phyloP scores from a whole-genome alignment of 257 asterid species.

The Ajuga chamaepitys region DNA sequence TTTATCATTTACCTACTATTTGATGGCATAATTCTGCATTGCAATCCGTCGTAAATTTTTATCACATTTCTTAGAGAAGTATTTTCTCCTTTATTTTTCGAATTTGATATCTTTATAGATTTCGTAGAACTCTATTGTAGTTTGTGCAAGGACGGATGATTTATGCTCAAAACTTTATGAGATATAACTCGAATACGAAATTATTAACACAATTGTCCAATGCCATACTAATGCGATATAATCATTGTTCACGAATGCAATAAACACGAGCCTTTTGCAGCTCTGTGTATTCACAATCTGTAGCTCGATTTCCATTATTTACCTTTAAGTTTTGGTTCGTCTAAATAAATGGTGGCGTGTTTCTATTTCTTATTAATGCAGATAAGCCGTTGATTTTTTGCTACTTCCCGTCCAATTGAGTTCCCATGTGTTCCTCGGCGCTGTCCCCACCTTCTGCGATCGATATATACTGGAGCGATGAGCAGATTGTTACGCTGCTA shows the following conservation, averaged over 20 bases:
- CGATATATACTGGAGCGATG: slow-evolving; percentile 28
- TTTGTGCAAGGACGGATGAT: neutral
- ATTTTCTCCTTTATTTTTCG: neutral
- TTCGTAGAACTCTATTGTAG: neutral
- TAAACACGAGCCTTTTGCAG: neutral
- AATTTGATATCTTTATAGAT: neutral
- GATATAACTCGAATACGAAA: neutral
- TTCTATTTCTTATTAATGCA: slow-evolving; percentile 7
- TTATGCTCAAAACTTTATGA: neutral
- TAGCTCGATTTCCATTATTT: neutral
- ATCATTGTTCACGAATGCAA: neutral
- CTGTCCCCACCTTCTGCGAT: slow-evolving; percentile 19
- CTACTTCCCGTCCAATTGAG: slow-evolving; percentile 4
- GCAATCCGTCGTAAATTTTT: neutral
- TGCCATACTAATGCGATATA: neutral
- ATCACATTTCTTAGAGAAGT: neutral
- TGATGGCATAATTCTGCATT: neutral
- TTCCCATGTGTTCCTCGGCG: slow-evolving; percentile 46
- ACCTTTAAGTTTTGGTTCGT: neutral
- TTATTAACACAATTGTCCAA: too few species aligned
- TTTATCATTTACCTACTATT: neutral
- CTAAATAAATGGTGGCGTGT: neutral
- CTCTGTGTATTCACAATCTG: neutral
- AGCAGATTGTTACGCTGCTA: slow-evolving; percentile 29
- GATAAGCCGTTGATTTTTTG: slow-evolving; percentile 9